Percentiles rank a stretch among this genome's conserved stretches.
These are phyloP conservation scores for Aspergillus sp. DNA, from an alignment of 2,329 filamentous ascomycete genomes.

Conservation along the genomic window DNA sequence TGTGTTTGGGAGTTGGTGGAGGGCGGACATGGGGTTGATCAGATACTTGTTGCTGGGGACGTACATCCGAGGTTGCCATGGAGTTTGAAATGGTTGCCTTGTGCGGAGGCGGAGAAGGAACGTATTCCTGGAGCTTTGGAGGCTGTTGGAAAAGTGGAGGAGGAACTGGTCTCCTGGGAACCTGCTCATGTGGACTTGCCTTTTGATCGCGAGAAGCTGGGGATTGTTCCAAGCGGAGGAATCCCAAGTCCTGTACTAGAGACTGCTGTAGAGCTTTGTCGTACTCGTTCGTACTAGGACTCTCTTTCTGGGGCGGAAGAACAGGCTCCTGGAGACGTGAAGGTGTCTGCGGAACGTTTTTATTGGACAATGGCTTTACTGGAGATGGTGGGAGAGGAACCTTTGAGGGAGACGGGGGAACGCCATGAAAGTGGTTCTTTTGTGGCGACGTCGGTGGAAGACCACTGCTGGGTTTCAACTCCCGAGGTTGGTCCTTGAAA, in stretches of 20 bases:
- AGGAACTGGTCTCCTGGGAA: slow-evolving; percentile 19
- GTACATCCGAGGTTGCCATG: slow-evolving; percentile 6
- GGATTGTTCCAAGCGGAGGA: slow-evolving; percentile 29
- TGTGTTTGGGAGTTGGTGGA: slow-evolving; percentile 49
- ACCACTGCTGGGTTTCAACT: slow-evolving; percentile 20
- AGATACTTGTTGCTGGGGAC: slow-evolving; percentile 5
- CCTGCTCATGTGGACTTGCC: slow-evolving; percentile 7
- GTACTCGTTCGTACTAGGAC: slow-evolving; percentile 33
- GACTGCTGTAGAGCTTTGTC: slow-evolving; percentile 35
- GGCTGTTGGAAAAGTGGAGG: slow-evolving; percentile 23
- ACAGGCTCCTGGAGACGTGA: slow-evolving; percentile 38
- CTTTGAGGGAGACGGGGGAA: slow-evolving; percentile 48
- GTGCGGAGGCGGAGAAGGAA: slow-evolving; percentile 14
- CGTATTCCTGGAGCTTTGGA: slow-evolving; percentile 19
- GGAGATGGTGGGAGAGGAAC: slow-evolving; percentile 55
- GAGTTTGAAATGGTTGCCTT: slow-evolving; percentile 8
- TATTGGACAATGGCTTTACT: slow-evolving; percentile 45
- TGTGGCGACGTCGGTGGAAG: slow-evolving; percentile 51
- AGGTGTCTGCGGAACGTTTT: slow-evolving; percentile 42
- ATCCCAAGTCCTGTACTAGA: slow-evolving; percentile 34
- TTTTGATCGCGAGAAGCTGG: slow-evolving; percentile 10
- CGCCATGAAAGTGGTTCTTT: slow-evolving; percentile 32
- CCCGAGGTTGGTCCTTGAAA: slow-evolving; percentile 16
- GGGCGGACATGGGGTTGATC: slow-evolving; percentile 11
- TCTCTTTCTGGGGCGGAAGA: slow-evolving; percentile 23